Evolutionary conservation across 371 early-diverging fungal species (phyloP).

Genomic region (Mucor racemosus): DNA sequence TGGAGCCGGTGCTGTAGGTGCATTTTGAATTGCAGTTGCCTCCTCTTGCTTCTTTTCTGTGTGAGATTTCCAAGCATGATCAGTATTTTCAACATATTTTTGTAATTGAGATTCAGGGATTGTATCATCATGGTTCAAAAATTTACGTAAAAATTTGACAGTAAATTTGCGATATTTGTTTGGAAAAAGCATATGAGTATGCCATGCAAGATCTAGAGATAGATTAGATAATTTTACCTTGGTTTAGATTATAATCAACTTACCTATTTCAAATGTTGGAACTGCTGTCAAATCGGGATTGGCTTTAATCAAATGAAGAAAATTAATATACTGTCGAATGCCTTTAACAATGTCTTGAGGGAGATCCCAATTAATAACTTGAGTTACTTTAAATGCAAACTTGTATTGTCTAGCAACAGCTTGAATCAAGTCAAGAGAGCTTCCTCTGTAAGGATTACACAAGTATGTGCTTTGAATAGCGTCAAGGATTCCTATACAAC

Average conservation of each 20-base stretch:
- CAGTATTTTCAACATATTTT: background rate
- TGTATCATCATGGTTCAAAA: slow-evolving; percentile 18
- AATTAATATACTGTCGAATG: slow-evolving; percentile 2
- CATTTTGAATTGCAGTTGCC: background rate
- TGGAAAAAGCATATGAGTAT: slow-evolving; percentile 23
- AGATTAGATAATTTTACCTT: background rate
- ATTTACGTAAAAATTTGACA: background rate
- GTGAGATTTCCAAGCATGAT: background rate
- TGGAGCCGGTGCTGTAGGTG: background rate
- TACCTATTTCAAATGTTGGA: slow-evolving; percentile 15
- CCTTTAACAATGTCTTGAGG: slow-evolving; percentile 1
- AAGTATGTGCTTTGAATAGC: slow-evolving; percentile 15
- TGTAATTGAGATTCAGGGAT: slow-evolving; percentile 9
- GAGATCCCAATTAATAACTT: slow-evolving; percentile 6
- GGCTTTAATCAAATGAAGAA: slow-evolving; percentile 2
- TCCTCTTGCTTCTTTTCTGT: background rate
- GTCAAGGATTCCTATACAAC: background rate
- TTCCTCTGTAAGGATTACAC: slow-evolving; percentile 17
- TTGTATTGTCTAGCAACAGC: slow-evolving; percentile 18
- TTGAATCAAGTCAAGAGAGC: slow-evolving; percentile 17
- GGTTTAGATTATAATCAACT: background rate
- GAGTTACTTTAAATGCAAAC: slow-evolving; percentile 14
- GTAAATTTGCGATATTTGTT: slow-evolving; percentile 9
- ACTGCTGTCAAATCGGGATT: slow-evolving; percentile 4
- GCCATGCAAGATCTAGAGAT: slow-evolving; percentile 25